Conservation (phyloP, 2,329 filamentous ascomycete species). For the Hypoxylon sp. region DNA sequence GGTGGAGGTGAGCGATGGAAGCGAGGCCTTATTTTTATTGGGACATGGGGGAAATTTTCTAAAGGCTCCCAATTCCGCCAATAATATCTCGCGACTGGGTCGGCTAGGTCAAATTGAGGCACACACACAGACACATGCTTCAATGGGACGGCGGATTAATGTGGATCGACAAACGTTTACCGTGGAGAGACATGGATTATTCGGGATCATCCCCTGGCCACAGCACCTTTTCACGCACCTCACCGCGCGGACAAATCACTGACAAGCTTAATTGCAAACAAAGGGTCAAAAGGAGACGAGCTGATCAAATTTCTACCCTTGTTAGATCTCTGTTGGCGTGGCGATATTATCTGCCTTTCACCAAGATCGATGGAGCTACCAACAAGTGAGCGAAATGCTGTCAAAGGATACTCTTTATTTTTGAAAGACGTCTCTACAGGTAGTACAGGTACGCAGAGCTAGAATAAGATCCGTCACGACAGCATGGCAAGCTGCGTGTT, state of each 20-base stretch:
- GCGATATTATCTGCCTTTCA: conserved; percentile 6
- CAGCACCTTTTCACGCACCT: conserved; percentile 15
- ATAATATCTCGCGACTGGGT: conserved; percentile 24
- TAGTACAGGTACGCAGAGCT: background rate
- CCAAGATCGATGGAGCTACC: background rate
- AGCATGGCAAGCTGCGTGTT: conserved; percentile 36
- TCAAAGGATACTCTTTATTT: conserved; percentile 17
- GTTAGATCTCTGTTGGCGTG: conserved; percentile 9
- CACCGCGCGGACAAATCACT: conserved; percentile 25
- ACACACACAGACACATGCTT: conserved; percentile 28
- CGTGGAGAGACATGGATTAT: conserved; percentile 39
- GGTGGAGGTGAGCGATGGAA: conserved; percentile 32
- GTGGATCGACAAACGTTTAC: conserved; percentile 48
- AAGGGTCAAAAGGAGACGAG: conserved; percentile 31
- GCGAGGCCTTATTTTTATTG: conserved; percentile 40
- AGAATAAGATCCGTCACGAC: conserved; percentile 18
- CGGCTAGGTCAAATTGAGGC: conserved; percentile 30
- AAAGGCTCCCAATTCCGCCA: conserved; percentile 21
- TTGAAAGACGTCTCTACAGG: conserved; percentile 14
- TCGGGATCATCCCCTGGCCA: conserved; percentile 27
- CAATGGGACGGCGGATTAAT: conserved; percentile 40
- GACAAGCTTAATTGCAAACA: conserved; percentile 27
- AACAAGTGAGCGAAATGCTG: conserved; percentile 8
- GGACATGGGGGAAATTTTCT: conserved; percentile 39
- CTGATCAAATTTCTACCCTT: conserved; percentile 10